Evolutionary conservation across 371 early-diverging fungal genomes (phyloP).

Genomic region (Zychaea mexicana): DNA sequence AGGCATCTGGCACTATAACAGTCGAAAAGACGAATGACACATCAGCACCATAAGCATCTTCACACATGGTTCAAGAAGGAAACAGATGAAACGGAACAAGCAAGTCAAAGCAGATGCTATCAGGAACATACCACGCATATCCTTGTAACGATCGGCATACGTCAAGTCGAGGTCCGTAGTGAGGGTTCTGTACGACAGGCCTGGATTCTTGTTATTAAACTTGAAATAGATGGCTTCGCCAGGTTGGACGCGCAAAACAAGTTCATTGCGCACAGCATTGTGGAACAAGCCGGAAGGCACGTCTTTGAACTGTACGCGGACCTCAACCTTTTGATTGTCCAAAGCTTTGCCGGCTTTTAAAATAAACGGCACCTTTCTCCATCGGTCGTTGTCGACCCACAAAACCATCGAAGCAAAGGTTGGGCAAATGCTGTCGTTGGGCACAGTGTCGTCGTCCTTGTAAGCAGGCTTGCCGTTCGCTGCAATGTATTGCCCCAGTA

Average conservation of each 20-base stretch:
- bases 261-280: constrained; percentile 83
- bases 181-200: constrained; percentile 65
- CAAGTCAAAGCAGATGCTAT: no score
- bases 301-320: constrained; percentile 95
- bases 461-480: constrained; percentile 85
- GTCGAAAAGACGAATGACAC: no score
- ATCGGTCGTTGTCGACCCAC: constrained; percentile 91
- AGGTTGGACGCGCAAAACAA: constrained; percentile 96
- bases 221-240: constrained; percentile 97
- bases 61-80: no score
- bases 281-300: constrained; percentile 78
- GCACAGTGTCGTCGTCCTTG: constrained; percentile 88
- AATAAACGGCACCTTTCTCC: constrained; percentile 97
- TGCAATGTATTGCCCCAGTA: constrained; percentile 90
- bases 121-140: constrained; percentile 43
- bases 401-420: constrained; percentile 92
- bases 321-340: constrained; percentile 90
- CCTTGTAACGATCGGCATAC: constrained; percentile 84
- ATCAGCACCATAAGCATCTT: no score
- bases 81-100: no score
- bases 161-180: constrained; percentile 92
- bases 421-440: constrained; percentile 78
- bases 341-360: constrained; percentile 96
- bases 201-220: constrained; percentile 93
- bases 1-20: constrained; percentile 94